Percentiles rank a stretch among this genome's conserved stretches.
Evolutionary conservation across 805 yeast genomes (phyloP).

Genomic region (Grigorovia transvaalensis): DNA sequence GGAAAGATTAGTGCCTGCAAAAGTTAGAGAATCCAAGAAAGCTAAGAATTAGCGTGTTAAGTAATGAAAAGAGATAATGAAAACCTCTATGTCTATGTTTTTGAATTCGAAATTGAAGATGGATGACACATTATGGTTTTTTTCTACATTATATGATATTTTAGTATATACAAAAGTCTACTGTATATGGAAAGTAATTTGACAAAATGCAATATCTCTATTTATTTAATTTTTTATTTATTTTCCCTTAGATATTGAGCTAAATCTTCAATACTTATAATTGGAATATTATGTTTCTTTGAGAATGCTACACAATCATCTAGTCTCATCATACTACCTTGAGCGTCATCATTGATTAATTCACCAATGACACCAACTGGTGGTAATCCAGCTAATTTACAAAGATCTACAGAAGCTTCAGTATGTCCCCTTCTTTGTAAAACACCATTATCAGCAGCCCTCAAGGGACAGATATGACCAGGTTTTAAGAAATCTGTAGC

Average conservation of each 20-base stretch:
- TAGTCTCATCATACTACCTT: conserved; percentile 91
- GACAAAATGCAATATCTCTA: too few relatives aligned
- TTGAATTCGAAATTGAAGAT: too few relatives aligned
- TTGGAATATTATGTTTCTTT: conserved; percentile 47
- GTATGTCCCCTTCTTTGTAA: conserved; percentile 86
- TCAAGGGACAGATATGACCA: conserved; percentile 86
- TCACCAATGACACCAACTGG: conserved; percentile 94
- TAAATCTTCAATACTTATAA: conserved; percentile 70
- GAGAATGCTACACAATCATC: conserved; percentile 74
- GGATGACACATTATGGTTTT: too few relatives aligned
- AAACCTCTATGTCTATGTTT: too few relatives aligned
- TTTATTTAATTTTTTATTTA: too few relatives aligned
- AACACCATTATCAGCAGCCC: conserved; percentile 83
- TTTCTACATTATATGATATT: too few relatives aligned
- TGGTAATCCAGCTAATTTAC: conserved; percentile 61
- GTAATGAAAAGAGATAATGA: too few relatives aligned
- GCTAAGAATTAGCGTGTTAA: background rate
- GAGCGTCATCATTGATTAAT: conserved; percentile 83
- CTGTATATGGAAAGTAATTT: too few relatives aligned
- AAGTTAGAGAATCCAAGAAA: conserved; percentile 39
- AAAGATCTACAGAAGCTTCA: conserved; percentile 89
- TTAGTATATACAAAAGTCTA: too few relatives aligned
- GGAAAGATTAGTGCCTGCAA: conserved; percentile 64
- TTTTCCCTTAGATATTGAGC: conserved; percentile 37
- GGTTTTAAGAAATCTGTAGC: conserved; percentile 75